Evolutionary conservation across 73 alveolate genomes (phyloP), one percentile per base, ranked within the genome.

Genomic region (Paramecium octaurelia): DNA sequence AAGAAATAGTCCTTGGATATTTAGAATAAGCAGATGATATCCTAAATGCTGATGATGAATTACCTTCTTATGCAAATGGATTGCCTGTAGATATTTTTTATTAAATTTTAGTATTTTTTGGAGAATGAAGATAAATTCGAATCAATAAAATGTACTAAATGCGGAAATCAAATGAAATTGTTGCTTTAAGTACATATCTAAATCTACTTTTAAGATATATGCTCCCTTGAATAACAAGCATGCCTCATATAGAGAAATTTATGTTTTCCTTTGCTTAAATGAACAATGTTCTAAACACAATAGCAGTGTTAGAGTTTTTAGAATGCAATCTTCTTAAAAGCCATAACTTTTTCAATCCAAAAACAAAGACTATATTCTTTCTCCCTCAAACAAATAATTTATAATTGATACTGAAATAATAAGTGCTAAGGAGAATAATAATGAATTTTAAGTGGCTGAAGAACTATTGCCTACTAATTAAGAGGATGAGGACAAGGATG

Each of bases 31-130:
- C 16, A 11, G 71, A 80, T n/a, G 24, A 80, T 46, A 42, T 80
- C 9, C 14, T 20, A 40, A 27, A 80, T 38, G 24, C 57, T 4
- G 77, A 80, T n/a, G 91, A 80, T 42, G 91, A 80, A 23, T 80
- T 80, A 16, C 91, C 91, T 80, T 80, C 91, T 12, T 80, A 24
- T 80, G 75, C 91, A 4, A 48, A 42, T 80, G 91, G 91, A 43
- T 80, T 80, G 11, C 91, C 91, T 31, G 91, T 80, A 80, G 6
- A 3, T 2, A 4, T 16, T n/a, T 16, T 20, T 38, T 0, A n/a
- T 24, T 20, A 43, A 23, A 31, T 2, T 80, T 44, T 31, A 80
- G 91, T 11, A 18, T 43, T 80, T 80, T 18, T 24, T 80, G 31
- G 23, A 80, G n/a, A 11, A 16, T 80, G 91, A 80, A 46, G 43